Evolutionary conservation across 2,329 filamentous ascomycete species (phyloP), one percentile per base, ranked within the genome.

Genomic region (Aspergillus glaucus): DNA sequence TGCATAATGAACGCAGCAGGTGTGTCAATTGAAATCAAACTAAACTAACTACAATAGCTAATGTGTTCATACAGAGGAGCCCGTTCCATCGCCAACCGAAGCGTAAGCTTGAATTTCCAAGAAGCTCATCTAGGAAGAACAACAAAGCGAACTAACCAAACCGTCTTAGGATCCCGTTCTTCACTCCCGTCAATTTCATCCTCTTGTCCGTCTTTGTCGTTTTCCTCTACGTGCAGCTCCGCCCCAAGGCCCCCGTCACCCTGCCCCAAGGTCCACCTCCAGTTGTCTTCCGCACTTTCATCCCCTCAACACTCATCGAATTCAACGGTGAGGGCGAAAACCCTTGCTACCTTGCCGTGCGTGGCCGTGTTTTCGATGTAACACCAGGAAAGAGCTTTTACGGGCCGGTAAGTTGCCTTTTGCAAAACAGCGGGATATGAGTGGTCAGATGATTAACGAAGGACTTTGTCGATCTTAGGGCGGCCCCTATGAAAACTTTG

Each of bases 401-500:
- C 73, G 93, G 93, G 3, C 93, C 93, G 17, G 70, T 72, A 70
- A 44, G 59, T 57, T 24, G 21, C 40, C 24, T 40, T 17, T 9
- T 9, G 34, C 34, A 36, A n/a, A 7, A 7, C 34, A 36, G n/a
- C 6, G 14, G 30, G 14, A 10, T 34, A 34, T 14, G 30, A 34
- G 26, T 30, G 26, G 9, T 9, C 26, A 15, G 15, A 36, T 28
- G 12, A 22, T 22, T 44, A n/a, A 44, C 22, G 26, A 6, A 15
- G 30, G 44, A 45, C 24, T 15, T 17, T 48, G n/a, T 24, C 42
- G 21, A 50, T 44, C 4, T 19, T 21, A 72, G 70, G 91, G 90
- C 10, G 92, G 92, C 0, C 90, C 92, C 2, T 98, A 98, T 69
- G 85, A 85, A 68, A 97, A 97, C 74, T 98, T 98, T 65, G 93